Percentiles rank a stretch among this genome's conserved stretches.
Evolutionary conservation across 2,329 filamentous ascomycete species (phyloP).

Genomic region (Alternaria postmessia): DNA sequence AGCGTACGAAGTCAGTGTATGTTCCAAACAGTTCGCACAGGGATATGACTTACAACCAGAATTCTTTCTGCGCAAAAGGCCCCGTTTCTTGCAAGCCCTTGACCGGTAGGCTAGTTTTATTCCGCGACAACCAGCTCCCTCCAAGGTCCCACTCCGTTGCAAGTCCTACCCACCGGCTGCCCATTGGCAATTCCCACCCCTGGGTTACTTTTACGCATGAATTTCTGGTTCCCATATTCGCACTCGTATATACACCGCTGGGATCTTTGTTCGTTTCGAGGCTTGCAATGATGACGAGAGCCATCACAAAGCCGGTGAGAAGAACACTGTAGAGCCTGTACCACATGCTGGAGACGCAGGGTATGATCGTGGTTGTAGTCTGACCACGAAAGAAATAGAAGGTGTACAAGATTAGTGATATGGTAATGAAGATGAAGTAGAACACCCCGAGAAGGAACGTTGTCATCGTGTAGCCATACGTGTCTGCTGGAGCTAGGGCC

Average conservation of each 20-base stretch:
- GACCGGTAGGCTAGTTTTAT: background rate
- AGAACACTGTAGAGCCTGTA: conserved; percentile 24
- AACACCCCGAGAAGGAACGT: background rate
- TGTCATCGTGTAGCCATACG: background rate
- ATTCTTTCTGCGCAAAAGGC: background rate
- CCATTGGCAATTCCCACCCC: background rate
- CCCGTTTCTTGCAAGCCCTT: background rate
- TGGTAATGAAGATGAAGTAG: background rate
- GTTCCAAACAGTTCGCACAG: too few species aligned
- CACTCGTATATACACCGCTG: background rate
- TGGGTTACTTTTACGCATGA: background rate
- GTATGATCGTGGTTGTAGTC: conserved; percentile 21
- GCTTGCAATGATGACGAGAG: conserved; percentile 13
- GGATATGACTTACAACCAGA: background rate
- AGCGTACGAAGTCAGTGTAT: too few species aligned
- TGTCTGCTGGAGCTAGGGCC: rapidly evolving
- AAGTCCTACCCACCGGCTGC: background rate
- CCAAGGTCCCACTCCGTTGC: background rate
- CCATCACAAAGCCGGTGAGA: conserved; percentile 7
- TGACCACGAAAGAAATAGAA: conserved; percentile 14
- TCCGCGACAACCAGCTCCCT: rapidly evolving
- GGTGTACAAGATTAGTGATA: background rate
- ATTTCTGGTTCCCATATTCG: too few species aligned
- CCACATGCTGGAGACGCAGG: conserved; percentile 19
- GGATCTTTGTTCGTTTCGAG: conserved; percentile 13